phyloP scores from a whole-genome alignment of 768 basidiomycete species.

The Tulasnella sp. region DNA sequence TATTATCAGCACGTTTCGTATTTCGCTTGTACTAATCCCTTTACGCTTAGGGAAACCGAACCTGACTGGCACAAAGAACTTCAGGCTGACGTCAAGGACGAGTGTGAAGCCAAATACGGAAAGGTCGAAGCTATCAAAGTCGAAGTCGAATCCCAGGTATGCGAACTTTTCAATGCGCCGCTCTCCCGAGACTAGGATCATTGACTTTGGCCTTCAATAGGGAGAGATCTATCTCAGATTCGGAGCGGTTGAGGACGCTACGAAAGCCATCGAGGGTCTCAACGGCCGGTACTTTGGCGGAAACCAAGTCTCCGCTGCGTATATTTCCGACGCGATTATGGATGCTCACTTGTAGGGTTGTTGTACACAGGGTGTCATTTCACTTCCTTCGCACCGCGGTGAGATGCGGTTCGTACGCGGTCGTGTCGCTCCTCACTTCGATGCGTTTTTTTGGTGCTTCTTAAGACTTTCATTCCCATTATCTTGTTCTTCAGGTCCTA shows the following conservation, averaged over 20 bases:
- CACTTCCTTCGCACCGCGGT: not conserved
- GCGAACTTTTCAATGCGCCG: not conserved
- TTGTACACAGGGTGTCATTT: not conserved
- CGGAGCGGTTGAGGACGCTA: constrained; percentile 68
- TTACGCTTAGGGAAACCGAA: constrained; percentile 73
- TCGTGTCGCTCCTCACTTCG: not conserved
- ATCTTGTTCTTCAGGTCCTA: not conserved
- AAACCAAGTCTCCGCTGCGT: constrained; percentile 76
- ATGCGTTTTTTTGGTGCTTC: not conserved
- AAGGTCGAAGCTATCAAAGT: constrained; percentile 82
- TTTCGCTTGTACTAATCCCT: constrained; percentile 22
- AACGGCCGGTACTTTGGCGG: constrained; percentile 98
- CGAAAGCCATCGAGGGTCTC: constrained; percentile 79
- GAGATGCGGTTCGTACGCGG: not conserved
- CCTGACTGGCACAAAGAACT: constrained; percentile 96
- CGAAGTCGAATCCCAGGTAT: constrained; percentile 89
- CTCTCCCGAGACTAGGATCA: not conserved
- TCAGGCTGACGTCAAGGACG: constrained; percentile 91
- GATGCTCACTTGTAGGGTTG: constrained; percentile 58
- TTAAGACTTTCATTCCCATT: not conserved
- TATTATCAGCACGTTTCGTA: not conserved
- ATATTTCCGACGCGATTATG: constrained; percentile 93
- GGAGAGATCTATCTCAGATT: constrained; percentile 98
- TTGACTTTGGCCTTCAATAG: constrained; percentile 42
- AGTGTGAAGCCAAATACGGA: constrained; percentile 91